Evolutionary conservation across 352 stramenopile genomes (phyloP), one percentile per base, ranked within the genome.

Genomic region (Globisporangium viniferum): DNA sequence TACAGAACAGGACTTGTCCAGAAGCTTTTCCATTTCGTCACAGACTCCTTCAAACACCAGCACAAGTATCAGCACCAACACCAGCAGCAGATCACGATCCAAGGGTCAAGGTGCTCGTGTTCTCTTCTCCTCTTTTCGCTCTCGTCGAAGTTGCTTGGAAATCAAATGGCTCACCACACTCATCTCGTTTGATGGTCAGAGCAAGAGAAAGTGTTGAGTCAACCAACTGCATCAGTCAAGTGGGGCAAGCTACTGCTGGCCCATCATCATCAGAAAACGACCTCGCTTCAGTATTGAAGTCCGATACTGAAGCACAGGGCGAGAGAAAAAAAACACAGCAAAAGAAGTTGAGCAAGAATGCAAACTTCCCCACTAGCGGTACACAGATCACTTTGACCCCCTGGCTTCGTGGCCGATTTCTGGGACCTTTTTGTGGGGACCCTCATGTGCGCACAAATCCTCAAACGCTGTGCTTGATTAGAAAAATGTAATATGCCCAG

Each of bases 261-360:
- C 24, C 51, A 58, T 58, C 49, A 24, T 22, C 46, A 54, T 48
- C 41, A 48, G 14, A 44, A 44, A 44, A 12, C 2, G 27, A 10
- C 48, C 20, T 33, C 33, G 51, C 53, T 59, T 59, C 54, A 59
- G 54, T 59, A 39, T 41, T 39, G 54, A 59, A 59, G 54, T 59
- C 22, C 5, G 14, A 59, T 59, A 41, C 54, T 59, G 54, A 59
- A 59, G 54, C 27, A 33, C 36, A 22, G 41, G 10, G 12, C 36
- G 36, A 48, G 41, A 48, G 24, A 48, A 48, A 48, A 48, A 48
- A 14, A 48, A 48, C 41, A 20, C 14, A 2, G 15, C 14, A 14
- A 8, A 20, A 2, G 41, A 8, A 14, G 18, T 20, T 12, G 14
- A 20, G 5, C 18, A 46, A 20, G 12, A 48, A 48, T n/a, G 14